These are phyloP conservation scores for Citrus australasica DNA, from an alignment of 345 rosid genomes.

Conservation along the genomic window DNA sequence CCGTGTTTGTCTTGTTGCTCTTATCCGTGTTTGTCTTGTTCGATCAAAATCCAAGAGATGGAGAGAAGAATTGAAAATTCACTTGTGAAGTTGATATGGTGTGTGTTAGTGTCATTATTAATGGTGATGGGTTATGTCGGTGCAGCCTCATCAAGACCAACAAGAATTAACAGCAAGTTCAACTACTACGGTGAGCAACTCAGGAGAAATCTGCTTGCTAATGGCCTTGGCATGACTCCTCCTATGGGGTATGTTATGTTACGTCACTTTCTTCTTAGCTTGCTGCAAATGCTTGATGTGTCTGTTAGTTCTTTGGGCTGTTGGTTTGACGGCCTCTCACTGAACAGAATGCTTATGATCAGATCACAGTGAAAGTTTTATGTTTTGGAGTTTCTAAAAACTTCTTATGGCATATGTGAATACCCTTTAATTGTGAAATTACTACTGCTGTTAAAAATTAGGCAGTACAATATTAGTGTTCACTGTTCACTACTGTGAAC, in stretches of 20 bases:
- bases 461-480: not conserved
- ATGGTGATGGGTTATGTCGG: conserved; percentile 14
- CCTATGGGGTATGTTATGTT: conserved; percentile 55
- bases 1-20: not conserved
- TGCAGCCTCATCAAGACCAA: not conserved
- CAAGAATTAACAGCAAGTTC: not conserved
- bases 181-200: conserved; percentile 8
- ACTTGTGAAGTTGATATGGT: not conserved
- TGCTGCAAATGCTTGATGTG: no score
- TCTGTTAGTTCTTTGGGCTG: no score
- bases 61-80: not conserved
- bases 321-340: no score
- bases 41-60: not conserved
- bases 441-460: no score
- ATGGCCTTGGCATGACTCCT: conserved; percentile 70
- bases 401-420: not conserved
- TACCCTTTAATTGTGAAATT: not conserved
- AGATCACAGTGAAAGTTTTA: not conserved
- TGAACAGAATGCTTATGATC: no score
- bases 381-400: not conserved
- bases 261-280: not conserved
- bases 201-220: conserved; percentile 52
- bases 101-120: conserved; percentile 14
- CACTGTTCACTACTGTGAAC: no score
- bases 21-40: not conserved